phyloP scores from a whole-genome alignment of 176 grass and related monocot genomes.

The Oryza rufipogon region DNA sequence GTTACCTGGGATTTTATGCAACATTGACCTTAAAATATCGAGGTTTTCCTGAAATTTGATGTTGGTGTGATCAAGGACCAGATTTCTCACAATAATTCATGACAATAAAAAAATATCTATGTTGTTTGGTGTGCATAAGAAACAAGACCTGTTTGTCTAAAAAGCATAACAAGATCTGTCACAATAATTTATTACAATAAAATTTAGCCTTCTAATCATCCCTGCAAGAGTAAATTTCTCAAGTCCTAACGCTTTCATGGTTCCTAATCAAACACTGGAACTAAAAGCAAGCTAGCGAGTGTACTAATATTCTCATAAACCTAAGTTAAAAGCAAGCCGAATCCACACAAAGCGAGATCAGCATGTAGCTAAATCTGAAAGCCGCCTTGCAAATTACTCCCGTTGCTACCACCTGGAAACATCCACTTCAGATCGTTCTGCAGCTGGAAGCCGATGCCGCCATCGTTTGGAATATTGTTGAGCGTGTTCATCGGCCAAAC shows the following conservation, averaged over 20 bases:
- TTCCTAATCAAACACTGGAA: not conserved
- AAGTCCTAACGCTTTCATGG: not conserved
- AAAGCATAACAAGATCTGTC: too few relatives aligned
- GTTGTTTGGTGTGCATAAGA: too few relatives aligned
- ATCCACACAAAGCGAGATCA: not conserved
- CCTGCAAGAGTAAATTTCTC: not conserved
- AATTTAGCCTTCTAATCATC: not conserved
- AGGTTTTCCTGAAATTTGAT: too few relatives aligned
- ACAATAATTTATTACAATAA: not conserved
- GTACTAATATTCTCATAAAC: too few relatives aligned
- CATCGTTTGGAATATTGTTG: not conserved
- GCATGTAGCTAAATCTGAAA: conserved; percentile 18
- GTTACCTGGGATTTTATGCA: too few relatives aligned
- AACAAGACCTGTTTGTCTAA: too few relatives aligned
- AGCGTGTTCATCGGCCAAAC: not conserved
- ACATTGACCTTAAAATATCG: too few relatives aligned
- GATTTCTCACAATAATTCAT: not conserved
- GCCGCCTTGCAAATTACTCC: not conserved
- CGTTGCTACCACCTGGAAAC: not conserved
- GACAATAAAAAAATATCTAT: not conserved
- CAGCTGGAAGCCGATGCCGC: not conserved
- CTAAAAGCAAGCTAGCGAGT: not conserved
- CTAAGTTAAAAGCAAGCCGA: not conserved
- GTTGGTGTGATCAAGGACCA: not conserved
- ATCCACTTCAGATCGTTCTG: not conserved